These are phyloP conservation scores for Gynostemma pentaphyllum DNA, from an alignment of 306 rosid species.

Conservation along the genomic window DNA sequence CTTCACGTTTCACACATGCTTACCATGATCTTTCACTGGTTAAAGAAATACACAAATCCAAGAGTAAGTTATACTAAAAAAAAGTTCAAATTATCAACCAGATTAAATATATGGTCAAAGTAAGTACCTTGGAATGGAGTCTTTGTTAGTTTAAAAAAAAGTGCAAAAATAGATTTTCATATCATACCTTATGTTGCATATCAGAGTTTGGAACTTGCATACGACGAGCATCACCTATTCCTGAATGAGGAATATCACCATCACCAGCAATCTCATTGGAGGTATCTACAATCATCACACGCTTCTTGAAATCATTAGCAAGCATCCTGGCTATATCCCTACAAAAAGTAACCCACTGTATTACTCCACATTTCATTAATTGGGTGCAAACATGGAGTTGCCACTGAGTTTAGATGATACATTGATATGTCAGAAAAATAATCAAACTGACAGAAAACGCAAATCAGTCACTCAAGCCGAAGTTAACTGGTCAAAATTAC, in stretches of 20 bases:
- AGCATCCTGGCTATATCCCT: conserved; percentile 93
- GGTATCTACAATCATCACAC: conserved; percentile 98
- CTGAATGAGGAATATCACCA: conserved; percentile 94
- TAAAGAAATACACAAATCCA: background rate
- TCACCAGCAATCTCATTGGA: conserved; percentile 98
- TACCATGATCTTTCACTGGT: background rate
- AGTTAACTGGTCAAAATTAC: background rate
- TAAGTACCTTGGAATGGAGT: background rate
- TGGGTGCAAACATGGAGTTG: background rate
- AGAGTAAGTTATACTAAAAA: background rate
- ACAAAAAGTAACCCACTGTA: conserved; percentile 8
- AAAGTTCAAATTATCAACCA: background rate
- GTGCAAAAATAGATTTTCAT: conserved; percentile 1
- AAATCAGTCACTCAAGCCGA: background rate
- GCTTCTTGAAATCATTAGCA: conserved; percentile 83
- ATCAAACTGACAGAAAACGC: background rate
- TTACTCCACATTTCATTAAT: background rate
- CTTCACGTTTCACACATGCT: background rate
- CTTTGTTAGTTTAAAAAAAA: background rate
- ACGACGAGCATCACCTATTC: conserved; percentile 90
- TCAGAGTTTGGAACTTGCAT: conserved; percentile 93
- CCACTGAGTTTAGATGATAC: background rate
- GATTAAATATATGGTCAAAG: background rate
- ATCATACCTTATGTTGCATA: conserved; percentile 71
- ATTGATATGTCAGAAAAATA: background rate